Evolutionary conservation across 192 early-diverging fungal species (phyloP).

Genomic region (Coemansia interrupta): DNA sequence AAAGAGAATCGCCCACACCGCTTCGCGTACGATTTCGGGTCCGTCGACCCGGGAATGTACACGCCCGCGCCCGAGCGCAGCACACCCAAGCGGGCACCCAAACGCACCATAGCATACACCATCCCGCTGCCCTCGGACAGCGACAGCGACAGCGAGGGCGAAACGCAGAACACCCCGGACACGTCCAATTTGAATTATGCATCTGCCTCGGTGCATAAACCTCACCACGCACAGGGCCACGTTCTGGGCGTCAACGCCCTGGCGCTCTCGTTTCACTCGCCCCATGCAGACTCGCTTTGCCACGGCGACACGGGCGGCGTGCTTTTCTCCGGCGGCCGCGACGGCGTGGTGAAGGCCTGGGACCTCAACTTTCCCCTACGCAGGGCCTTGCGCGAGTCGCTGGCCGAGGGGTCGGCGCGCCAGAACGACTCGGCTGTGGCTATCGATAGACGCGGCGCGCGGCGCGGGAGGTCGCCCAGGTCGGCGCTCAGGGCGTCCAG

Average conservation of each 20-base stretch:
- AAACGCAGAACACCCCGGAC: too few species aligned
- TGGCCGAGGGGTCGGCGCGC: neutral
- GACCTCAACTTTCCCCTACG: slow-evolving; percentile 54
- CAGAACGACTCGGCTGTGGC: slow-evolving; percentile 1
- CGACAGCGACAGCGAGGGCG: neutral
- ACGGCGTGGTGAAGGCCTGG: slow-evolving; percentile 86
- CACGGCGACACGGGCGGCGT: slow-evolving; percentile 55
- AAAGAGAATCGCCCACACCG: slow-evolving; percentile 50
- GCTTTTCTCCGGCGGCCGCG: slow-evolving; percentile 86
- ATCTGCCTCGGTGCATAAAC: neutral
- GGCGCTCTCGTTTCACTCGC: slow-evolving; percentile 51
- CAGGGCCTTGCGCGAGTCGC: neutral
- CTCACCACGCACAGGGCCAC: slow-evolving; percentile 56
- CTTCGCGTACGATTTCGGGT: slow-evolving; percentile 52
- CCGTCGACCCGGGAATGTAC: slow-evolving; percentile 53
- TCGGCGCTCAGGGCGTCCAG: slow-evolving; percentile 61
- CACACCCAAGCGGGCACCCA: slow-evolving; percentile 41
- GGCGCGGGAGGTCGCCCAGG: slow-evolving; percentile 53
- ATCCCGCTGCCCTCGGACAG: slow-evolving; percentile 35
- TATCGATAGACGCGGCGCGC: slow-evolving; percentile 27
- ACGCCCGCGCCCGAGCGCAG: slow-evolving; percentile 40
- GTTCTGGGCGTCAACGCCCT: slow-evolving; percentile 84
- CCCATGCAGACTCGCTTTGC: neutral
- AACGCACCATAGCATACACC: slow-evolving; percentile 41
- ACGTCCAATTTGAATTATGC: too few species aligned